Percentiles rank a stretch among this genome's conserved stretches.
Conservation (phyloP, 345 rosid genomes). For the Erodium maritimum region DNA sequence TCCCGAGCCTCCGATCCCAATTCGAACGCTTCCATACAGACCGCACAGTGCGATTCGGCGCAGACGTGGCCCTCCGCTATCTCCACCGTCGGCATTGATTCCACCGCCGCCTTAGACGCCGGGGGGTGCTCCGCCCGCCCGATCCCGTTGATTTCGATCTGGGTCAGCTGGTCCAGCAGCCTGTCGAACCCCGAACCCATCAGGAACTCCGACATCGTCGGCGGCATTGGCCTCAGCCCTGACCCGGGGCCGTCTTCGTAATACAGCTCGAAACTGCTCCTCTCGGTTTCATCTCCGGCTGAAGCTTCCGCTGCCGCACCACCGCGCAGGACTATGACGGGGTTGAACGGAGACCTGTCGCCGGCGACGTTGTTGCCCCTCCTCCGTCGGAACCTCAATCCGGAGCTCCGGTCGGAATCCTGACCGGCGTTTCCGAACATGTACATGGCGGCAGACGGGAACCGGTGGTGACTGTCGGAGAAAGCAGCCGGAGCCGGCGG, state of each 20-base stretch:
- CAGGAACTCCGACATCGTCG: constrained; percentile 48
- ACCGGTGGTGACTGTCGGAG: constrained; percentile 1
- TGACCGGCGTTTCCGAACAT: constrained; percentile 4
- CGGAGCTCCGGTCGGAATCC: constrained; percentile 10
- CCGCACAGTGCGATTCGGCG: constrained; percentile 58
- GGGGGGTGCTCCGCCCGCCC: constrained; percentile 52
- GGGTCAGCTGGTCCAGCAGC: constrained; percentile 50
- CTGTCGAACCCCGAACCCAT: constrained; percentile 69
- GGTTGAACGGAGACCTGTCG: constrained; percentile 48
- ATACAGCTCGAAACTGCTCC: constrained; percentile 41
- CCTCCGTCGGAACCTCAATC: constrained; percentile 17
- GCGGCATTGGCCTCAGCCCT: constrained; percentile 61
- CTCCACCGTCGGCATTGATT: constrained; percentile 45
- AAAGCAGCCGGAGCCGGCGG: neutral
- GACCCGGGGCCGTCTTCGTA: constrained; percentile 63
- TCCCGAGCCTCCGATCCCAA: constrained; percentile 45
- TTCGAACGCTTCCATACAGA: constrained; percentile 61
- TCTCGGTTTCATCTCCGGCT: constrained; percentile 19
- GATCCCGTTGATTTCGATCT: constrained; percentile 43
- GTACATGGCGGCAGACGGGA: constrained; percentile 9
- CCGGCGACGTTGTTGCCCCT: constrained; percentile 24
- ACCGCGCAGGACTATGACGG: constrained; percentile 61
- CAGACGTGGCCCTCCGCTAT: constrained; percentile 24
- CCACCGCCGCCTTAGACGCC: constrained; percentile 62
- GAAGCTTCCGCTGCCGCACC: constrained; percentile 9